These are phyloP conservation scores for Penicillium brevicompactum DNA, from an alignment of 2,329 filamentous ascomycete species.

Conservation along the genomic window DNA sequence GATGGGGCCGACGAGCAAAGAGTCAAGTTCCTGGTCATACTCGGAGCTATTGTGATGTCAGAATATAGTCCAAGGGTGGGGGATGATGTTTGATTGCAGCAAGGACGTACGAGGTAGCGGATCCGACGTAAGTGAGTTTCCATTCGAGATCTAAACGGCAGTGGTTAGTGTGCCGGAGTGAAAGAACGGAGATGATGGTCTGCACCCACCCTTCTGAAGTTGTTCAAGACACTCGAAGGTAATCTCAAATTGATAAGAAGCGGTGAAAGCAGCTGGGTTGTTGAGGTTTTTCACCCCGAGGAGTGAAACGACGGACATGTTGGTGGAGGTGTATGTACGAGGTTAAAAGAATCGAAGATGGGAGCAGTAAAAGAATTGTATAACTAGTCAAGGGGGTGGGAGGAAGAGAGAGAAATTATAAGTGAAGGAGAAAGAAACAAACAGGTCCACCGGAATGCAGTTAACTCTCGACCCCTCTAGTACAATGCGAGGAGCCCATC, in stretches of 20 bases:
- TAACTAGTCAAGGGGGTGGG: neutral
- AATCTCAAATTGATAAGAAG: constrained; percentile 96
- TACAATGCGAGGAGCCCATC: constrained; percentile 23
- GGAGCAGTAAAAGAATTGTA: constrained; percentile 10
- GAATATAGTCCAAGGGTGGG: constrained; percentile 16
- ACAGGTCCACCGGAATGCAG: constrained; percentile 27
- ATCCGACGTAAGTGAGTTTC: constrained; percentile 99
- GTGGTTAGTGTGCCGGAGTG: constrained; percentile 21
- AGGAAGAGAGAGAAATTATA: constrained; percentile 18
- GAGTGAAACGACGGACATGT: constrained; percentile 92
- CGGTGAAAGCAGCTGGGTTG: constrained; percentile 92
- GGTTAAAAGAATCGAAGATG: constrained; percentile 8
- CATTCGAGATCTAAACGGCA: constrained; percentile 80
- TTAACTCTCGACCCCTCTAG: constrained; percentile 18
- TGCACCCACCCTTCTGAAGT: constrained; percentile 78
- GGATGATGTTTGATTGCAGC: neutral
- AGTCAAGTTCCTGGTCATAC: constrained; percentile 97
- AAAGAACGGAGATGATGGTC: neutral
- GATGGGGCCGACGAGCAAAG: constrained; percentile 93
- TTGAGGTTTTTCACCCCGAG: constrained; percentile 95
- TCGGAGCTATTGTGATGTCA: constrained; percentile 67
- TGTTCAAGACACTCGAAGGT: constrained; percentile 97
- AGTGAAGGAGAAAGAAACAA: constrained; percentile 19
- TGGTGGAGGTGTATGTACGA: constrained; percentile 22
- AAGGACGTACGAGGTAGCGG: constrained; percentile 82